A percentile compares a stretch with the other conserved stretches of the same genome.
Conservation (phyloP, 768 basidiomycete genomes). For the Guyanaporus albipodus region DNA sequence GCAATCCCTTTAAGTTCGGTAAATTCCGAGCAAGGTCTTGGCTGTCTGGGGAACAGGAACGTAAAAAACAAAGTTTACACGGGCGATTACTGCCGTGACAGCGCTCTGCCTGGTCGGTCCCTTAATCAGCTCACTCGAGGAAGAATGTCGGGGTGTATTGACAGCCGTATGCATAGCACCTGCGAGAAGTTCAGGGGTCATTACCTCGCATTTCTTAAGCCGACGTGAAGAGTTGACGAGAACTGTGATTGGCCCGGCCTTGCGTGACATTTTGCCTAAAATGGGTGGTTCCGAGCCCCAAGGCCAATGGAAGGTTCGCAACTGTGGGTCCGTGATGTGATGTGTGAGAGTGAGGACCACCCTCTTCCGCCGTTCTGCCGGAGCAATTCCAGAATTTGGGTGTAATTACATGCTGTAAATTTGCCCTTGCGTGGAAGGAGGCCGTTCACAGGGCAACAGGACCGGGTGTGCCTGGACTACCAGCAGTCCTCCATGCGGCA, state of each 20-base stretch:
- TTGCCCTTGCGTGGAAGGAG: background rate
- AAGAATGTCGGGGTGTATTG: too few species aligned
- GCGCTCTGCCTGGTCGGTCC: background rate
- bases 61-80: background rate
- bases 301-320: too few species aligned
- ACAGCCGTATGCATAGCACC: too few species aligned
- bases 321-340: background rate
- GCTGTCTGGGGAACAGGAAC: background rate
- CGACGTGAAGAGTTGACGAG: too few species aligned
- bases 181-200: too few species aligned
- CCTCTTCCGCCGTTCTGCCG: slow-evolving; percentile 7
- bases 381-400: background rate
- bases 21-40: background rate
- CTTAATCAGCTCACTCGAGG: slow-evolving; percentile 1
- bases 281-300: too few species aligned
- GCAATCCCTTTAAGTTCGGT: too few species aligned
- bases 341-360: slow-evolving; percentile 8
- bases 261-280: too few species aligned
- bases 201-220: too few species aligned
- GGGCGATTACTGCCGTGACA: background rate
- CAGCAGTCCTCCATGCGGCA: slow-evolving; percentile 84
- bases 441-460: slow-evolving; percentile 26
- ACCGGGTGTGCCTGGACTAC: slow-evolving; percentile 62
- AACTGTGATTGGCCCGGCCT: too few species aligned
- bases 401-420: slow-evolving; percentile 5